Conservation (phyloP, 1,139 yeast species). For the Ashbya aceris region DNA sequence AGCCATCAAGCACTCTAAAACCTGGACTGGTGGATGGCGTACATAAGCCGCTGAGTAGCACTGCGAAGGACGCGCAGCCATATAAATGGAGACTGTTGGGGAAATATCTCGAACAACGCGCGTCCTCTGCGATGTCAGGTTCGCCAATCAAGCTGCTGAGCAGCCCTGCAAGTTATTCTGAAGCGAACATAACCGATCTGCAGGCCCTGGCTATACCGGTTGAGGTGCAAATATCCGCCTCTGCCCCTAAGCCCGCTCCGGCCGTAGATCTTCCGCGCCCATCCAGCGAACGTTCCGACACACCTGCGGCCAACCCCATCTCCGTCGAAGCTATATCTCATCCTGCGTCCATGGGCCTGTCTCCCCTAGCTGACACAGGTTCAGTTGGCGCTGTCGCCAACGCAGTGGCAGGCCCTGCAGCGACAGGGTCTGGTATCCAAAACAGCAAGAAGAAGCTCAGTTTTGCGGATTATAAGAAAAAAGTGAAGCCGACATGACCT, state of each 20-base stretch:
- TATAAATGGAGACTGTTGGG: slow-evolving; percentile 11
- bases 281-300: neutral
- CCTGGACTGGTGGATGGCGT: too few species aligned
- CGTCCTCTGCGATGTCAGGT: neutral
- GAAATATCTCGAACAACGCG: slow-evolving; percentile 2
- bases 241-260: neutral
- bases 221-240: slow-evolving; percentile 5
- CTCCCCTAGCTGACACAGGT: neutral
- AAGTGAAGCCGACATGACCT: slow-evolving; percentile 35
- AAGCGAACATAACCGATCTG: slow-evolving; percentile 19
- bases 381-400: slow-evolving; percentile 1
- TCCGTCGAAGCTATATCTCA: neutral
- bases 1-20: neutral
- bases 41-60: neutral
- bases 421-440: slow-evolving; percentile 2
- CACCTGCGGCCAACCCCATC: neutral
- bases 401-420: neutral
- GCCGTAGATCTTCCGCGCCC: neutral
- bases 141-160: neutral
- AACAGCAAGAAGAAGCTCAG: slow-evolving; percentile 51
- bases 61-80: slow-evolving; percentile 8
- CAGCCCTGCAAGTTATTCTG: slow-evolving; percentile 20
- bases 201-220: slow-evolving; percentile 26
- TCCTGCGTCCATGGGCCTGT: neutral
- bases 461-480: slow-evolving; percentile 75